Evolutionary conservation across 371 early-diverging fungal species (phyloP).

Genomic region (Thermomucor indicae-seudaticae): DNA sequence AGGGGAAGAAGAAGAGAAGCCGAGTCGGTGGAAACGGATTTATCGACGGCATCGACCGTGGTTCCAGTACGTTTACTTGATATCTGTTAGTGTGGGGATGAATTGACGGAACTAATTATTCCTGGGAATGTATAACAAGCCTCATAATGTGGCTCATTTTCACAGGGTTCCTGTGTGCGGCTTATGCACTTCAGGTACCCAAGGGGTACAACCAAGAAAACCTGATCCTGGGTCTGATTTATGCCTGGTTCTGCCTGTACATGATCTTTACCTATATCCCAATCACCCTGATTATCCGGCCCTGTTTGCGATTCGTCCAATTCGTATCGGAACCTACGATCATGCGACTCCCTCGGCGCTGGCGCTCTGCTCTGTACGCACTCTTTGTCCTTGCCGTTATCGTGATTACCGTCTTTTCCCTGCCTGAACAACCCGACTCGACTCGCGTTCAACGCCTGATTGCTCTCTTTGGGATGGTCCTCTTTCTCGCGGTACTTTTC

Average conservation of each 20-base stretch:
- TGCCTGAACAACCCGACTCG: constrained; percentile 48
- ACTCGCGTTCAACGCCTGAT: constrained; percentile 69
- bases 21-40: too few species aligned
- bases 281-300: constrained; percentile 16
- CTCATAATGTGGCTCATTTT: constrained; percentile 32
- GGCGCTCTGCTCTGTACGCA: constrained; percentile 19
- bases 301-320: constrained; percentile 13
- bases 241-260: constrained; percentile 25
- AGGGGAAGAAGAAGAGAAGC: not conserved
- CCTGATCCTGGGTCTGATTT: constrained; percentile 29
- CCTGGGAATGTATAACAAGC: constrained; percentile 2
- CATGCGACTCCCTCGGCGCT: constrained; percentile 8
- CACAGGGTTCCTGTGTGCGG: constrained; percentile 35
- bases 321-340: constrained; percentile 17
- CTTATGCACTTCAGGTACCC: constrained; percentile 37
- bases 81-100: not conserved
- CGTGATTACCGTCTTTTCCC: constrained; percentile 56
- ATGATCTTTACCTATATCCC: constrained; percentile 29
- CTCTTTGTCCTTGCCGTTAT: constrained; percentile 45
- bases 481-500: constrained; percentile 53
- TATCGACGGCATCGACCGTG: not conserved
- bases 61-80: not conserved
- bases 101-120: not conserved
- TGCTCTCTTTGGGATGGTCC: constrained; percentile 69
- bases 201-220: constrained; percentile 35